Evolutionary conservation across 2,329 filamentous ascomycete genomes (phyloP), one percentile per base, ranked within the genome.

Genomic region (Aphanocladium album): DNA sequence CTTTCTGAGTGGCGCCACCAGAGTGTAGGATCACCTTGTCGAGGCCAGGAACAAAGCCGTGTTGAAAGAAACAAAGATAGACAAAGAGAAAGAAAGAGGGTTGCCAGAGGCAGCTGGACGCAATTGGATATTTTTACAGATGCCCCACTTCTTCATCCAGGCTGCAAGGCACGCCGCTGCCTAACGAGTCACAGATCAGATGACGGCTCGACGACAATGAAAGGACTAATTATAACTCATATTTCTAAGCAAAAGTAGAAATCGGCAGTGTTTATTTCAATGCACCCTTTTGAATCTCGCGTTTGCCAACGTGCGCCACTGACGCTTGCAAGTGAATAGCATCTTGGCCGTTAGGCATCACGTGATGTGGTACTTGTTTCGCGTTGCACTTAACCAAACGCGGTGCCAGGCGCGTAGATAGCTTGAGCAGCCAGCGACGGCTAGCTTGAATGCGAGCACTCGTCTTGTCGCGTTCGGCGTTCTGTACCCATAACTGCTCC

Each of bases 311-410:
- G 21, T 17, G 3, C 17, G 37, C 12, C 2, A 39, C n/a, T 41
- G 21, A 52, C 16, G 37, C 27, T 35, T 37, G 27, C 19, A 7
- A 46, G 45, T 35, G 41, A 60, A 14, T 27, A 11, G 25, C n/a
- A 23, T 17, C 12, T 8, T 16, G 27, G 27, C n/a, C 43, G 12
- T 2, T 7, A n/a, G 19, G 37, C 16, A 21, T 64, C 67, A 70
- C 67, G 69, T 72, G 70, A 69, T n/a, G 35, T 65, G 67, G 66
- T 65, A 69, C 62, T 60, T 43, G 50, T 71, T 67, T 69, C 72
- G 72, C 68, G 72, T 70, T 23, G 16, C 57, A 30, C 47, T 57
- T 39, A 17, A 33, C 39, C 37, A 46, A 49, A 57, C 60, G 63
- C 62, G 62, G 16, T 50, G 1, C 17, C 27, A 17, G 9, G 41